Evolutionary conservation across 805 yeast genomes (phyloP), one percentile per base, ranked within the genome.

Genomic region (Alloascoidea africana): DNA sequence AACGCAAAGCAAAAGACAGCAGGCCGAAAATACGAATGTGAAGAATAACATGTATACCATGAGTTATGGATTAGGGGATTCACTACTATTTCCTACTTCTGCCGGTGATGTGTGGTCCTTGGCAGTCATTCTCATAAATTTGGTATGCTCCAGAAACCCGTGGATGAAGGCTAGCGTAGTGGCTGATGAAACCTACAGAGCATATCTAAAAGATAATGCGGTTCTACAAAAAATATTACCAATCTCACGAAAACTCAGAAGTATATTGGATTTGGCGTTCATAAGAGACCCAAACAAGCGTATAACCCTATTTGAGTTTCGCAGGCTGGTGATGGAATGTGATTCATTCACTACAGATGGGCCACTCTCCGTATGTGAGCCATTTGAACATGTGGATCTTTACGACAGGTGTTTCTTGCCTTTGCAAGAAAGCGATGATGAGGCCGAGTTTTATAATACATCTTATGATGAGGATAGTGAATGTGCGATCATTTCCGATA

Each of bases 71-170:
- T 40, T 3, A 8, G 14, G 18, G 14, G 27, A 13, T 50, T 36
- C n/a, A 32, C 56, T 60, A 36, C 63, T 60, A 40, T 70, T 63
- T 51, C 87, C 91, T 8, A 77, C 94, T 0, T 56, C 69, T 18
- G 72, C 82, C 5, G 86, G 93, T 35, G 96, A 85, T 50, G 68
- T 84, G 18, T 86, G 94, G 96, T 79, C 93, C 2, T 58, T 86
- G 36, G 89, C 87, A 2, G 76, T 86, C 27, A 76, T 86, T 16
- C 60, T 86, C 39, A 75, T 86, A 44, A 86, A 86, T 53, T 62
- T 87, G 38, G 68, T 83, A 5, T 82, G 93, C 46, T 76, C 82
- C 33, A 68, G 94, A 53, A 87, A 86, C 49, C 95, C 96, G 18
- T 86, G 96, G 96, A 70, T 83, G 37, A 74, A 77, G 46, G 93